Evolutionary conservation across 306 rosid genomes (phyloP).

Genomic region (Clitoria ternatea): DNA sequence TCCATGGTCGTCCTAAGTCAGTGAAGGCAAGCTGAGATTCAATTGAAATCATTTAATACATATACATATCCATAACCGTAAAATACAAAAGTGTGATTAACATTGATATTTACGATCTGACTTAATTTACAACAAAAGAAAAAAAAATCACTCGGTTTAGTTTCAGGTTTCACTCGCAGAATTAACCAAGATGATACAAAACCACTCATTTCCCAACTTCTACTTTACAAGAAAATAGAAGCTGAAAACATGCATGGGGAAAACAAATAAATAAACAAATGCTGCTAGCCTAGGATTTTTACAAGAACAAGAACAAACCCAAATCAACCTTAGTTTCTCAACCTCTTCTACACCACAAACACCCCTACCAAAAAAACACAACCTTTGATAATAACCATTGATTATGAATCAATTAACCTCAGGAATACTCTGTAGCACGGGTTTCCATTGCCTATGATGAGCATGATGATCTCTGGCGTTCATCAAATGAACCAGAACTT

Average conservation of each 20-base stretch:
- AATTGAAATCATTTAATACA: background rate
- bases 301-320: conserved; percentile 5
- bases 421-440: conserved; percentile 60
- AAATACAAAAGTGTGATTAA: background rate
- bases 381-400: background rate
- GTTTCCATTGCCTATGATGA: conserved; percentile 56
- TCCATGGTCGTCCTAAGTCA: no score
- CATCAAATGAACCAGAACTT: conserved; percentile 36
- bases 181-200: background rate
- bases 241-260: background rate
- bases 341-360: conserved; percentile 10
- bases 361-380: background rate
- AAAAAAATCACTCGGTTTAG: background rate
- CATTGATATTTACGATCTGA: no score
- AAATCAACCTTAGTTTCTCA: conserved; percentile 14
- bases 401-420: conserved; percentile 33
- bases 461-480: conserved; percentile 23
- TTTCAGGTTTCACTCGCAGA: background rate
- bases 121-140: no score
- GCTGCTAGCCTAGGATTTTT: background rate
- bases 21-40: background rate
- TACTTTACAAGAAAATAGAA: conserved; percentile 21
- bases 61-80: background rate
- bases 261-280: background rate
- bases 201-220: conserved; percentile 19